Conservation (phyloP, 345 rosid genomes). For the Pugionium dolabratum region DNA sequence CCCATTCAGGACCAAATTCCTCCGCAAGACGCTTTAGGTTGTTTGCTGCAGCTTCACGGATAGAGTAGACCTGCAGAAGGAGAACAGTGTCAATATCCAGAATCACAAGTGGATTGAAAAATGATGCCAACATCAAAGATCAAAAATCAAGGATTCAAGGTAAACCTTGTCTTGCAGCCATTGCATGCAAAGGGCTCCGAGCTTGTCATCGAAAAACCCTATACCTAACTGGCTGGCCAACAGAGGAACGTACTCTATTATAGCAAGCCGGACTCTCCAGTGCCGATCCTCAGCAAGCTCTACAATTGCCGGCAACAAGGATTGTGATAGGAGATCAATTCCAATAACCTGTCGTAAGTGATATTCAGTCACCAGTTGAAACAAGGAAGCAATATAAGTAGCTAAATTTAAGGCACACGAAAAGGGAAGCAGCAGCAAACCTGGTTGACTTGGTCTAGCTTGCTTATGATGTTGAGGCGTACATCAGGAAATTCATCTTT, state of each 20-base stretch:
- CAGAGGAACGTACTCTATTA: constrained; percentile 93
- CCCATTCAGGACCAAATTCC: constrained; percentile 90
- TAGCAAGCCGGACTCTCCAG: constrained; percentile 98
- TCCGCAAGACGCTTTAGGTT: constrained; percentile 86
- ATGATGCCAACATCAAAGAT: background rate
- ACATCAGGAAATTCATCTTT: constrained; percentile 99
- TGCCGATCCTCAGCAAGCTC: constrained; percentile 99
- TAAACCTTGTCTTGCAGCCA: constrained; percentile 95
- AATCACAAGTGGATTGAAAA: constrained; percentile 7
- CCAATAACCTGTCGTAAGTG: constrained; percentile 76
- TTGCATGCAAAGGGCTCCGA: constrained; percentile 94
- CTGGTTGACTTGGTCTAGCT: constrained; percentile 99
- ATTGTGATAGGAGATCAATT: constrained; percentile 91
- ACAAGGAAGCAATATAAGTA: background rate
- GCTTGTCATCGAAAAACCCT: constrained; percentile 89
- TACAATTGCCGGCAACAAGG: constrained; percentile 92
- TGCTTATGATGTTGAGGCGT: constrained; percentile 95
- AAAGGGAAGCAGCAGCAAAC: constrained; percentile 43
- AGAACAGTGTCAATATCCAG: constrained; percentile 19
- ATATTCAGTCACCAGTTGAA: background rate
- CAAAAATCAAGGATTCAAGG: background rate
- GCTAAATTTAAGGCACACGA: background rate
- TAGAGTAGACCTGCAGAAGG: constrained; percentile 63
- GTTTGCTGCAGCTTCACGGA: constrained; percentile 85
- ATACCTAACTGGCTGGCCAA: constrained; percentile 96